Evolutionary conservation across 345 rosid genomes (phyloP).

Genomic region (Orychophragmus violaceus): DNA sequence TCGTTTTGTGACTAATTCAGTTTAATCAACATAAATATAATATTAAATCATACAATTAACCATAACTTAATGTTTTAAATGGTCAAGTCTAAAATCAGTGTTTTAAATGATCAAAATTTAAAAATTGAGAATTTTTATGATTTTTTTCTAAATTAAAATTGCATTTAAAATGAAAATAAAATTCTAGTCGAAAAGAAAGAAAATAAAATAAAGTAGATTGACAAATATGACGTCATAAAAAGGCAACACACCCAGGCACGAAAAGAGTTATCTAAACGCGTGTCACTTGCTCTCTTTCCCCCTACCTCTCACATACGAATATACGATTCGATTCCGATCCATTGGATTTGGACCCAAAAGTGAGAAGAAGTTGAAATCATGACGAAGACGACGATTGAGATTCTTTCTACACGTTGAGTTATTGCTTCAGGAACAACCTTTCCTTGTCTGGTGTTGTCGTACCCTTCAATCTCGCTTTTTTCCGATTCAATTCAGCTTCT

Average conservation of each 20-base stretch:
- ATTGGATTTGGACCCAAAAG: not conserved
- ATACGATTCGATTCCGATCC: not conserved
- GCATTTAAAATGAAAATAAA: too few relatives aligned
- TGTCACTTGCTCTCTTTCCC: slow-evolving; percentile 13
- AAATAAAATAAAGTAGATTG: too few relatives aligned
- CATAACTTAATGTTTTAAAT: too few relatives aligned
- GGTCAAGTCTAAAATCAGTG: too few relatives aligned
- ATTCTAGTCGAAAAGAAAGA: too few relatives aligned
- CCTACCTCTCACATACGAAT: not conserved
- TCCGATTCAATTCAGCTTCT: slow-evolving; percentile 7
- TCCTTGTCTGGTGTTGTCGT: not conserved
- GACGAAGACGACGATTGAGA: not conserved
- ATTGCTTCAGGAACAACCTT: not conserved
- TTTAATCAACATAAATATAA: too few relatives aligned
- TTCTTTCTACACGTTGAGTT: not conserved
- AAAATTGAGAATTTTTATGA: too few relatives aligned
- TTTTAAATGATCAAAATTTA: too few relatives aligned
- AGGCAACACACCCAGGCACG: not conserved
- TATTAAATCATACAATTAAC: too few relatives aligned
- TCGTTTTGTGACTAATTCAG: too few relatives aligned
- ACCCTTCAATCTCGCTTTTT: not conserved
- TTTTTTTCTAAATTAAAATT: too few relatives aligned
- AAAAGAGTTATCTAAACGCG: slow-evolving; percentile 19
- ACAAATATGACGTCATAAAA: slow-evolving; percentile 17
- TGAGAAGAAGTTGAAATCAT: slow-evolving; percentile 1